phyloP scores from a whole-genome alignment of 2,329 filamentous ascomycete species.

The Chrysosphaeria jannelii region DNA sequence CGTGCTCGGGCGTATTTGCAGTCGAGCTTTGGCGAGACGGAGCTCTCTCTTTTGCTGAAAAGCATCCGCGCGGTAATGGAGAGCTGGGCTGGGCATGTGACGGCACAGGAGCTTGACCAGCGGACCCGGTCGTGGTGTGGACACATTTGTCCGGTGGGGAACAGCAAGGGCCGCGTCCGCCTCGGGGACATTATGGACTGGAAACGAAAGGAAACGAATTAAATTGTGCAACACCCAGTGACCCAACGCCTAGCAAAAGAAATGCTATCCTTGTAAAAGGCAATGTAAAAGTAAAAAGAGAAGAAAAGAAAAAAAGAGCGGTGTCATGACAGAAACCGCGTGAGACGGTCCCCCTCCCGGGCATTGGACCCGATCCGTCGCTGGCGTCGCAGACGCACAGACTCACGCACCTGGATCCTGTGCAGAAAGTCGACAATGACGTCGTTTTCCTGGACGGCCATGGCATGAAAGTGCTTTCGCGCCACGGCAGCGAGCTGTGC shows the following conservation, averaged over 20 bases:
- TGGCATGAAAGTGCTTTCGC: slow-evolving; percentile 57
- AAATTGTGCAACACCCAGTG: too few species aligned
- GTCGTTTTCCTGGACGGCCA: slow-evolving; percentile 54
- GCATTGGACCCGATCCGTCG: slow-evolving; percentile 4
- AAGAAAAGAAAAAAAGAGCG: too few species aligned
- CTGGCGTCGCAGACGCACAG: slow-evolving; percentile 5
- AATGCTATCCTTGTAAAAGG: too few species aligned
- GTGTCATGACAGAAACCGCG: too few species aligned
- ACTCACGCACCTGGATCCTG: slow-evolving; percentile 29
- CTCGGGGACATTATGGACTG: slow-evolving; percentile 34
- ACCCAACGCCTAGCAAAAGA: too few species aligned
- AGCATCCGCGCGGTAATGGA: slow-evolving; percentile 40
- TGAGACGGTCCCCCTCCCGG: slow-evolving; percentile 4
- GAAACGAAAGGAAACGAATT: slow-evolving; percentile 14
- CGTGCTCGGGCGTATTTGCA: slow-evolving; percentile 28
- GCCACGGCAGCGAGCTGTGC: slow-evolving; percentile 42
- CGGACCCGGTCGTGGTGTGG: slow-evolving; percentile 66
- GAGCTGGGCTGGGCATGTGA: slow-evolving; percentile 41
- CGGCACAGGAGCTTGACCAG: slow-evolving; percentile 35
- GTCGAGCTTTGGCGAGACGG: slow-evolving; percentile 36
- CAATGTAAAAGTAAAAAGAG: too few species aligned
- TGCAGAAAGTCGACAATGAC: slow-evolving; percentile 56
- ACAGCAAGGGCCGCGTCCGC: slow-evolving; percentile 42
- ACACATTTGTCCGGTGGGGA: too few species aligned
- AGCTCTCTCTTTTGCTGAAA: slow-evolving; percentile 36